Evolutionary conservation across 2,329 filamentous ascomycete species (phyloP), one percentile per base, ranked within the genome.

Genomic region (Colletotrichum sp.): DNA sequence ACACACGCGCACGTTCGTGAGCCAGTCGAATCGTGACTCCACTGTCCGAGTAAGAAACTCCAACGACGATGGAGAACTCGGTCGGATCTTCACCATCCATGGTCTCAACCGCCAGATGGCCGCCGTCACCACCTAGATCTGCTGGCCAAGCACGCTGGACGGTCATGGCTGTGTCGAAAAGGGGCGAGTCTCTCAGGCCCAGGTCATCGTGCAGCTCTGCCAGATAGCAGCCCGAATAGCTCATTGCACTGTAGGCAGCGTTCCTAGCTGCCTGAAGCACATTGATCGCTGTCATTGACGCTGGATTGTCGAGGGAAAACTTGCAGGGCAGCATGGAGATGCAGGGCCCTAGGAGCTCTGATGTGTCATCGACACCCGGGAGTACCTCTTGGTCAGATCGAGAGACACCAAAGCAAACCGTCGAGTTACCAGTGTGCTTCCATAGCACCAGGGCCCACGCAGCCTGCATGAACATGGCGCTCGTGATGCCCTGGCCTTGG

Each of bases 211-310:
- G 39, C 9, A 44, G 18, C 5, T 44, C 39, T 4, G 39, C 39
- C 9, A 44, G 3, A 1, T n/a, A 44, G 39, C 39, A 44, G 18
- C 39, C 39, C 9, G 39, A 44, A 44, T 44, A 44, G 9, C 18
- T 12, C 9, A 44, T 44, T 2, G 39, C 39, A 1, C 18, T 44
- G 18, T n/a, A 44, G 18, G 39, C 39, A 5, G 39, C 39, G 39
- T 0, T 2, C 0, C 0, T 44, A 2, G 39, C 39, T 44, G 9
- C 39, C 0, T n/a, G 39, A 5, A 44, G 39, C 39, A 44, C 39
- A 44, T 44, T 9, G 3, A n/a, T 44, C 9, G 39, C 39, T 0
- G 39, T 44, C 39, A 44, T 44, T 44, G 9, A 9, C 0, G 9
- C 39, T 3, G 39, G 39, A 44, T 44, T 44, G 8, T 44, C 39